Base-by-base conservation (phyloP, 345 rosid genomes). In the Ricinus communis region DNA sequence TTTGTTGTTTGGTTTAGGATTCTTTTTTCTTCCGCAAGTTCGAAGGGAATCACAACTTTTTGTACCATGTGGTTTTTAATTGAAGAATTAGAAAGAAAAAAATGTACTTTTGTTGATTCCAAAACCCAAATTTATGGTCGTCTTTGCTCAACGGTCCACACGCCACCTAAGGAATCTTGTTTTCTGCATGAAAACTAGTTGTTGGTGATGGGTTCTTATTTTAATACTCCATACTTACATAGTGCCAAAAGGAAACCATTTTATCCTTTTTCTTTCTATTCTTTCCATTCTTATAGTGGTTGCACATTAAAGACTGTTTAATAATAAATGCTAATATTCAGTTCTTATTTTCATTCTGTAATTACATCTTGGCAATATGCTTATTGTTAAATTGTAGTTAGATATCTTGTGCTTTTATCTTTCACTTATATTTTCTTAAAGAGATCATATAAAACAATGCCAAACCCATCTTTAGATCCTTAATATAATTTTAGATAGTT, bases 31-130 rank as follows among this genome's bases (percentile, higher is more conserved):
- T 51, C 18, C 4, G 2, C 53, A 28, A 68, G 25, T 58, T 78
- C 30, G 38, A 30, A 70, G 40, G 76, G 58, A 75, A 70, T 72
- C 46, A 18, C 67, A 28, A 61, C 68, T 71, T 76, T 69, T 65
- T 22, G 2, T 55, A 31, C 25, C 33, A 0, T 47, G 4, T 9
- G 10, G 45, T 1, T 60, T 22, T 62, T 61, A 30, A 24, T 62
- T 45, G 56, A 60, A 75, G 67, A 62, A 66, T 66, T 75, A 61
- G 5, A 69, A 51, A 61, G 5, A 69, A 51, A 66, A 56, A 10
- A 8, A 14, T 11, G 36, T 11, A 24, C 51, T 71, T 50, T 74
- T 18, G 28, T 52, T 74, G 69, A 79, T 79, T 82, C 77, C 77
- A 54, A 60, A 78, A 69, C 38, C 71, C 54, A 36, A 70, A 24